Percentiles rank a stretch among this genome's conserved stretches.
Conservation (phyloP, 2,329 filamentous ascomycete species). For the Alternaria angustiovoidea region DNA sequence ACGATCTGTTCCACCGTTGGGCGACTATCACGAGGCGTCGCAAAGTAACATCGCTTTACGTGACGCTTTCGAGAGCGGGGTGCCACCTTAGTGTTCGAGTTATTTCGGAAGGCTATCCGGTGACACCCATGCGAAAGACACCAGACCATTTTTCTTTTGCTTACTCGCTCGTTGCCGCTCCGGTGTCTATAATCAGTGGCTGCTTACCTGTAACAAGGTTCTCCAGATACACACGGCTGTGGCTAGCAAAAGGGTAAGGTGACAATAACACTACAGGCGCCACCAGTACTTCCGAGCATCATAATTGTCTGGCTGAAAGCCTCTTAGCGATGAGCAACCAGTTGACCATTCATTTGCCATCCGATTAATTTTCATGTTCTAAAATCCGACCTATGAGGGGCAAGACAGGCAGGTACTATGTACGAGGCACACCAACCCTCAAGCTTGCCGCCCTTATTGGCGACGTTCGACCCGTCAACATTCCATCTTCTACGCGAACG, state of each 20-base stretch:
- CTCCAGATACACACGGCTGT: slow-evolving; percentile 45
- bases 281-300: slow-evolving; percentile 38
- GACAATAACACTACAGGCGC: slow-evolving; percentile 30
- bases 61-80: slow-evolving; percentile 9
- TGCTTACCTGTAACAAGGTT: slow-evolving; percentile 35
- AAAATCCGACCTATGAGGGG: slow-evolving; percentile 14
- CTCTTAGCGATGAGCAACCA: slow-evolving; percentile 9
- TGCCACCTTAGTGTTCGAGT: slow-evolving; percentile 13
- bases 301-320: slow-evolving; percentile 28
- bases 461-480: slow-evolving; percentile 18
- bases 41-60: slow-evolving; percentile 23
- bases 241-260: slow-evolving; percentile 36
- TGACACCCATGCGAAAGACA: slow-evolving; percentile 35
- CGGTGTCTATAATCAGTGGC: slow-evolving; percentile 9
- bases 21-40: slow-evolving; percentile 21
- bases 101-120: slow-evolving; percentile 15
- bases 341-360: slow-evolving; percentile 2
- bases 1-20: slow-evolving; percentile 18
- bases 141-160: slow-evolving; percentile 8
- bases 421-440: slow-evolving; percentile 18
- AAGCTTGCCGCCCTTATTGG: slow-evolving; percentile 25
- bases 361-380: slow-evolving; percentile 21
- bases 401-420: slow-evolving; percentile 32
- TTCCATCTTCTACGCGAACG: slow-evolving; percentile 24
- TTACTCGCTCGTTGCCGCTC: slow-evolving; percentile 30